Conservation (phyloP, 192 early-diverging fungal genomes). For the Chytriomyces confervae region DNA sequence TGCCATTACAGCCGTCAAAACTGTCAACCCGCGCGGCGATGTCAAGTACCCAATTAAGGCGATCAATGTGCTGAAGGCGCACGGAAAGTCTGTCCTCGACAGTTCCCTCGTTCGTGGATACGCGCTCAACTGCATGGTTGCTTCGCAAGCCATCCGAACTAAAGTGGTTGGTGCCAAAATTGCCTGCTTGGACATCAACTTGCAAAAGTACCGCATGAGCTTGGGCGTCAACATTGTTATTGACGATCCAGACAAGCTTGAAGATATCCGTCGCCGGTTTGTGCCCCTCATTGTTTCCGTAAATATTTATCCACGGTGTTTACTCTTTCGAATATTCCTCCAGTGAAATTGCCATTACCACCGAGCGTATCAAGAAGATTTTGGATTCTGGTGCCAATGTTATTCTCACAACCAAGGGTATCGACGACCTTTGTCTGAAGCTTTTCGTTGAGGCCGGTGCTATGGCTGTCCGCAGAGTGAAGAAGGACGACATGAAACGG, state of each 20-base stretch:
- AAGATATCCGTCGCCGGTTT: slow-evolving; percentile 89
- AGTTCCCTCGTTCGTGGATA: slow-evolving; percentile 90
- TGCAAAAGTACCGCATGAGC: slow-evolving; percentile 97
- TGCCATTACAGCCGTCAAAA: slow-evolving; percentile 91
- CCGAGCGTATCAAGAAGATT: slow-evolving; percentile 95
- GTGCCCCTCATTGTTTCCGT: background rate
- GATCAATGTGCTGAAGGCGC: slow-evolving; percentile 96
- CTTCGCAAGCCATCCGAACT: slow-evolving; percentile 92
- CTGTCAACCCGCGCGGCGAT: slow-evolving; percentile 80
- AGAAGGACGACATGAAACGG: slow-evolving; percentile 96
- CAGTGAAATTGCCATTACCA: slow-evolving; percentile 95
- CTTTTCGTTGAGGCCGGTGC: slow-evolving; percentile 98
- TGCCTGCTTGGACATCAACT: slow-evolving; percentile 97
- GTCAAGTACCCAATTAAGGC: slow-evolving; percentile 95
- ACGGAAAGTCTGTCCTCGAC: slow-evolving; percentile 91
- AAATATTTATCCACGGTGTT: background rate
- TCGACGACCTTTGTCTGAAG: slow-evolving; percentile 98
- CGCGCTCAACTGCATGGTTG: slow-evolving; percentile 97
- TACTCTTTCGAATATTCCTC: slow-evolving; percentile 22
- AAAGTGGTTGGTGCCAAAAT: slow-evolving; percentile 89
- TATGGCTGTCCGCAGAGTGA: slow-evolving; percentile 93
- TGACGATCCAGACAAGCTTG: slow-evolving; percentile 97
- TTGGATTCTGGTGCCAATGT: slow-evolving; percentile 95
- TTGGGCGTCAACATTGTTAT: slow-evolving; percentile 97
- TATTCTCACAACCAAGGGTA: slow-evolving; percentile 97